These are phyloP conservation scores for Rhododendron vialii DNA, from an alignment of 148 eudicot genomes.

Conservation along the genomic window DNA sequence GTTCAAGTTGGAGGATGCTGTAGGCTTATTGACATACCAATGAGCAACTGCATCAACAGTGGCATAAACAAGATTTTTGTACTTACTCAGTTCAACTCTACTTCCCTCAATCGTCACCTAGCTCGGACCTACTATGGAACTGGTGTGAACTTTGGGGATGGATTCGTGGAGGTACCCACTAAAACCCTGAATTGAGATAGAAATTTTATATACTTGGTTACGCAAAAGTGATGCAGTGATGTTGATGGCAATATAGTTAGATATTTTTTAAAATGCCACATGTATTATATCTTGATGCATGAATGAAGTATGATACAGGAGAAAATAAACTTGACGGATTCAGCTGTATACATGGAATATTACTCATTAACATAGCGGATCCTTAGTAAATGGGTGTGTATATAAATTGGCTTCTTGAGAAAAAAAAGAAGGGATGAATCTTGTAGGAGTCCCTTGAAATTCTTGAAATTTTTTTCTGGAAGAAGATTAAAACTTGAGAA, in stretches of 20 bases:
- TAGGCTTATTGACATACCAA: conserved; percentile 92
- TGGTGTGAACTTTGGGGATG: conserved; percentile 90
- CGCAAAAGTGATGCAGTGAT: not conserved
- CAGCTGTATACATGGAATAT: not conserved
- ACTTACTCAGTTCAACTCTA: conserved; percentile 91
- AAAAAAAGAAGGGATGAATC: not conserved
- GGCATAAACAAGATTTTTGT: conserved; percentile 84
- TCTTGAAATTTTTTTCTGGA: not conserved
- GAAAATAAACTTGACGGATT: not conserved
- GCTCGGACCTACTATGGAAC: conserved; percentile 83
- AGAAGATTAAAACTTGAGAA: not conserved
- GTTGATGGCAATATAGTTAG: not conserved
- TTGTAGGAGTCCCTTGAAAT: not conserved
- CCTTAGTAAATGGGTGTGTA: not conserved
- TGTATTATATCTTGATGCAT: not conserved
- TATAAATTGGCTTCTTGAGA: not conserved
- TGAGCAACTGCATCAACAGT: conserved; percentile 98
- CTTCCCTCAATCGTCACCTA: conserved; percentile 90
- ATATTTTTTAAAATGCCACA: not conserved
- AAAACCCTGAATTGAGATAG: not conserved
- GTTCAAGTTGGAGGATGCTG: conserved; percentile 97
- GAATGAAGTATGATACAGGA: not conserved
- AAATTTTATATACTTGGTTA: too few species aligned
- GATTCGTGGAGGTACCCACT: conserved; percentile 77
- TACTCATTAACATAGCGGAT: not conserved